phyloP scores from a whole-genome alignment of 441 rosid species.

The Raphanus hybrid region DNA sequence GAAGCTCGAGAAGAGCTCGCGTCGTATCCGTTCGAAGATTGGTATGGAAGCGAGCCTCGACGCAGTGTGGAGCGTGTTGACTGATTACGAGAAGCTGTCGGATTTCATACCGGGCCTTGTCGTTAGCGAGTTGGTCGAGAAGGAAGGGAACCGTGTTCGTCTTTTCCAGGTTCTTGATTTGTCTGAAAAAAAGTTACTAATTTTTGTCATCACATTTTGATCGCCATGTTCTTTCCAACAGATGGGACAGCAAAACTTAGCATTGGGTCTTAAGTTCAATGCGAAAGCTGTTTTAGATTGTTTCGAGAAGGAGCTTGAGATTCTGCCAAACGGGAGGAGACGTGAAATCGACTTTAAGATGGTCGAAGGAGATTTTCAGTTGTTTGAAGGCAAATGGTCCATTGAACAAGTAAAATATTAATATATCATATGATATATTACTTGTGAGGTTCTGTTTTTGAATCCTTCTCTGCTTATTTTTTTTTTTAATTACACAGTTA shows the following conservation, averaged over 20 bases:
- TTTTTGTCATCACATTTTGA: neutral
- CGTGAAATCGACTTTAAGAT: constrained; percentile 90
- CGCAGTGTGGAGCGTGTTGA: constrained; percentile 71
- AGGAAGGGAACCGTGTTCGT: constrained; percentile 70
- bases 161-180: constrained; percentile 61
- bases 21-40: constrained; percentile 74
- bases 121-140: constrained; percentile 80
- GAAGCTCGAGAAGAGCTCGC: constrained; percentile 66
- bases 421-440: neutral
- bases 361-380: constrained; percentile 89
- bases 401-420: constrained; percentile 70
- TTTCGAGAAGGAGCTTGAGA: constrained; percentile 81
- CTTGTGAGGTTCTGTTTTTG: neutral
- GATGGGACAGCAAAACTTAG: constrained; percentile 82
- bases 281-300: constrained; percentile 88
- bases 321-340: constrained; percentile 51
- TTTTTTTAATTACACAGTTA: constrained; percentile 45
- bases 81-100: constrained; percentile 79
- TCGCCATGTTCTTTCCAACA: constrained; percentile 22
- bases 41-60: constrained; percentile 74
- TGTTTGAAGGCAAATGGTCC: constrained; percentile 89
- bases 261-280: constrained; percentile 78
- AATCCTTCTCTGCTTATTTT: neutral
- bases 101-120: constrained; percentile 84
- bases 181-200: neutral